Conservation (phyloP, 1,284 basidiomycete species). For the Macrocystidia cucumis region DNA sequence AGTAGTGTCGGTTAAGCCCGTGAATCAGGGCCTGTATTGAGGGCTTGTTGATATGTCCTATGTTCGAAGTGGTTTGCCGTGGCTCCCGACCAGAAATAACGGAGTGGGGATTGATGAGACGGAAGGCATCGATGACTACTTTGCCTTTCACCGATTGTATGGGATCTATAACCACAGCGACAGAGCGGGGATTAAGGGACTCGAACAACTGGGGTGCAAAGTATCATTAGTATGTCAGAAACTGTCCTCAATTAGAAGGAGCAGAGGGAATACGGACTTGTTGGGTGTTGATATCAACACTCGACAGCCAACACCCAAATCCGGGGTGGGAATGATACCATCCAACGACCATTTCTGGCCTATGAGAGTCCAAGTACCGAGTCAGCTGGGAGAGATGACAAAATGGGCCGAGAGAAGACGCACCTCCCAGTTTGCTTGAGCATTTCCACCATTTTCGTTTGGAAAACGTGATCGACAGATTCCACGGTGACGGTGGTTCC, state of each 20-base stretch:
- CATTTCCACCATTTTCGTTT: slow-evolving; percentile 99
- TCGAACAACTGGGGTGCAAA: slow-evolving; percentile 79
- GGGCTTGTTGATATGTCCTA: slow-evolving; percentile 98
- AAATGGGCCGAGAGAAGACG: slow-evolving; percentile 17
- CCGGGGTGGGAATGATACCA: slow-evolving; percentile 99
- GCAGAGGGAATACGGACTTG: slow-evolving; percentile 47
- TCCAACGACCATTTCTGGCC: slow-evolving; percentile 97
- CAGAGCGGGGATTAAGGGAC: slow-evolving; percentile 89
- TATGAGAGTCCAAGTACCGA: slow-evolving; percentile 22
- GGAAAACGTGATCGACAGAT: slow-evolving; percentile 99
- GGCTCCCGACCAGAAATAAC: slow-evolving; percentile 91
- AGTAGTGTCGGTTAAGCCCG: slow-evolving; percentile 94
- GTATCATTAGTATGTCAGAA: slow-evolving; percentile 10
- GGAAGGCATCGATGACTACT: slow-evolving; percentile 99
- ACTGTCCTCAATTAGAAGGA: slow-evolving; percentile 5
- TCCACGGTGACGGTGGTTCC: slow-evolving; percentile 98
- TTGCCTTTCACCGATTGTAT: slow-evolving; percentile 99
- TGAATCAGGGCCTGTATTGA: slow-evolving; percentile 96
- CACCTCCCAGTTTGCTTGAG: slow-evolving; percentile 97
- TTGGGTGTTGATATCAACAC: slow-evolving; percentile 99
- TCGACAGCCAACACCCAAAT: slow-evolving; percentile 98
- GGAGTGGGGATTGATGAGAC: slow-evolving; percentile 85
- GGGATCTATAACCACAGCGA: slow-evolving; percentile 97
- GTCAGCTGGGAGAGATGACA: slow-evolving; percentile 5
- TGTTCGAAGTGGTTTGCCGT: slow-evolving; percentile 96